These are phyloP conservation scores for Cryphonectria japonica DNA, from an alignment of 2,329 filamentous ascomycete genomes.

Conservation along the genomic window DNA sequence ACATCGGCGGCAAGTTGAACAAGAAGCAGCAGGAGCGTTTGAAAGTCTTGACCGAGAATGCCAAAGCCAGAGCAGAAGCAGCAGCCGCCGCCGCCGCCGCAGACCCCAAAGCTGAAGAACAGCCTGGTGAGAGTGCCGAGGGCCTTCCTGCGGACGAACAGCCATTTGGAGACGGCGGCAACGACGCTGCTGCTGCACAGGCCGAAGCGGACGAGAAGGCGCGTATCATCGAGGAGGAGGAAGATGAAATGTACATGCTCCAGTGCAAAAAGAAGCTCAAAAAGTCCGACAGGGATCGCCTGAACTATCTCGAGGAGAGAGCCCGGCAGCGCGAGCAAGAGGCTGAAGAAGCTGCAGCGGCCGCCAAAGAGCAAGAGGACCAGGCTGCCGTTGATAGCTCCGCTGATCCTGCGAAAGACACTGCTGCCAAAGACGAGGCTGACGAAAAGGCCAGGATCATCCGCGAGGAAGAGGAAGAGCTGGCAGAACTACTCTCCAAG, in stretches of 20 bases:
- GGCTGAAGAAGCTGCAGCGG: slow-evolving; percentile 11
- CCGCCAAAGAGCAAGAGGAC: slow-evolving; percentile 4
- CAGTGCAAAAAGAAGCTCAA: slow-evolving; percentile 22
- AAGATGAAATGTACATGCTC: slow-evolving; percentile 19
- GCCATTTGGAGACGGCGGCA: neutral
- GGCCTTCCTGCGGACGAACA: neutral
- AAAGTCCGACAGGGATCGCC: slow-evolving; percentile 20
- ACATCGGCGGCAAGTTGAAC: slow-evolving; percentile 17
- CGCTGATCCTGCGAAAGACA: neutral
- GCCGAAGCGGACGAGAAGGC: slow-evolving; percentile 33
- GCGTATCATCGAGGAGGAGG: slow-evolving; percentile 19
- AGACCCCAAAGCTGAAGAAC: slow-evolving; percentile 5
- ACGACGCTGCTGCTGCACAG: slow-evolving; percentile 31
- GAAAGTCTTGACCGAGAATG: slow-evolving; percentile 23
- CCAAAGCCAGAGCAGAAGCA: slow-evolving; percentile 17
- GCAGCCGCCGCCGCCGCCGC: slow-evolving; percentile 13
- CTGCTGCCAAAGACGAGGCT: slow-evolving; percentile 17
- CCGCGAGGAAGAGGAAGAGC: slow-evolving; percentile 26
- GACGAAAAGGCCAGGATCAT: slow-evolving; percentile 24
- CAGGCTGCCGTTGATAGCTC: neutral
- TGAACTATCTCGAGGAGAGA: slow-evolving; percentile 22
- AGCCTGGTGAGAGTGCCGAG: neutral
- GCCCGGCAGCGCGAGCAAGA: slow-evolving; percentile 20
- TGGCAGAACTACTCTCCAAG: slow-evolving; percentile 16
- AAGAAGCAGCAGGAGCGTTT: slow-evolving; percentile 23